Evolutionary conservation across 208 protist genomes (phyloP).

Genomic region (Polymyxa betae): DNA sequence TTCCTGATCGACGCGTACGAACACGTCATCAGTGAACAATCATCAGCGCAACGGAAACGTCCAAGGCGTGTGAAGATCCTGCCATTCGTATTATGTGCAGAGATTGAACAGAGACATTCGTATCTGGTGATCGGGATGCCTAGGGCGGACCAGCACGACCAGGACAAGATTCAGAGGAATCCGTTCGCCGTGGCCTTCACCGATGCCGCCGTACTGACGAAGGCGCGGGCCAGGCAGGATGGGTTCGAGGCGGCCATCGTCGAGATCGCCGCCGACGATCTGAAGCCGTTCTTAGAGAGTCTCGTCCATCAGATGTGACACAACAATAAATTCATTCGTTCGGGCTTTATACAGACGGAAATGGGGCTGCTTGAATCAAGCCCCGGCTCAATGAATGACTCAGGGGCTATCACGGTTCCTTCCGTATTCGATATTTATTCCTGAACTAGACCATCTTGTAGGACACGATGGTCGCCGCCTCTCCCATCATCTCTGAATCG

Average conservation of each 20-base stretch:
- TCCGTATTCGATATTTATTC: too few relatives aligned
- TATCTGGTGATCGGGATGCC: conserved; percentile 53
- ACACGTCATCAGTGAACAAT: neutral
- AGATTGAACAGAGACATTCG: conserved; percentile 21
- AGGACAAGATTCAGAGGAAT: neutral
- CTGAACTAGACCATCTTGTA: too few relatives aligned
- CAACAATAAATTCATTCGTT: too few relatives aligned
- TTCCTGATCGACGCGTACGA: conserved; percentile 50
- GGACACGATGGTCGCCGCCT: too few relatives aligned
- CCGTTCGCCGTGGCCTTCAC: neutral
- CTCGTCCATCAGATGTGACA: conserved; percentile 19
- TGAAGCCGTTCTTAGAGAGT: conserved; percentile 56
- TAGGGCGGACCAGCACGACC: neutral
- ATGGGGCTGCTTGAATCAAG: too few relatives aligned
- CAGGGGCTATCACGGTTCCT: too few relatives aligned
- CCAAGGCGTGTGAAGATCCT: neutral
- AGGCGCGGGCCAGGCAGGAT: conserved; percentile 55
- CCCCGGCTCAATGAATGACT: too few relatives aligned
- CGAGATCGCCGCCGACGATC: conserved; percentile 45
- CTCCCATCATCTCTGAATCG: too few relatives aligned
- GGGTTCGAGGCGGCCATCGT: conserved; percentile 54
- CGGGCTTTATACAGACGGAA: too few relatives aligned
- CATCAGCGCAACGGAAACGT: conserved; percentile 1
- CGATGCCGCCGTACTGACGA: conserved; percentile 27
- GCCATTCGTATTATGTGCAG: conserved; percentile 52